phyloP scores from a whole-genome alignment of 2,329 filamentous ascomycete species.

The Orbilia brochopaga region DNA sequence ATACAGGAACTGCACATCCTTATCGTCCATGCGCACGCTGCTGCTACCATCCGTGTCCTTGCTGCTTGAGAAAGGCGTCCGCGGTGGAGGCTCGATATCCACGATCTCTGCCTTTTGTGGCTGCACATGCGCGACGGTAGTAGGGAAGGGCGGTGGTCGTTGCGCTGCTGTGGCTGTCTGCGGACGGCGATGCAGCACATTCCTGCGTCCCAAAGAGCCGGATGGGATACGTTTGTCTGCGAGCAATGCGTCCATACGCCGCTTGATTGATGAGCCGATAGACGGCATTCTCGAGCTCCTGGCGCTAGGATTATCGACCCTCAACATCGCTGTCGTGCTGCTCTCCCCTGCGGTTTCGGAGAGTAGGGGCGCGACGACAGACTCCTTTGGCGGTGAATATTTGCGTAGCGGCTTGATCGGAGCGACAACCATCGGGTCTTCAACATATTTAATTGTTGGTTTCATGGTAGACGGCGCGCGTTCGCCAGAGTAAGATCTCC shows the following conservation, averaged over 20 bases:
- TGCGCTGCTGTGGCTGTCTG: slow-evolving; percentile 15
- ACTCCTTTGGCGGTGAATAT: slow-evolving; percentile 13
- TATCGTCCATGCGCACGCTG: slow-evolving; percentile 60
- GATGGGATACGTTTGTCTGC: slow-evolving; percentile 19
- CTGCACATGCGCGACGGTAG: slow-evolving; percentile 11
- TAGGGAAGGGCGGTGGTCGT: neutral
- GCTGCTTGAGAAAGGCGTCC: slow-evolving; percentile 51
- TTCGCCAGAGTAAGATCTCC: slow-evolving; percentile 9
- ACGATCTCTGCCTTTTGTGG: slow-evolving; percentile 52
- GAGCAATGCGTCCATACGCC: slow-evolving; percentile 31
- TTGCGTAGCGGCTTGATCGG: slow-evolving; percentile 6
- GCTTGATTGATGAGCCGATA: slow-evolving; percentile 31
- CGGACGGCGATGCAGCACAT: slow-evolving; percentile 19
- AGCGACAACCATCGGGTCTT: slow-evolving; percentile 14
- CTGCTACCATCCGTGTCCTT: slow-evolving; percentile 55
- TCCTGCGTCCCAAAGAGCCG: slow-evolving; percentile 18
- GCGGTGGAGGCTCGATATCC: slow-evolving; percentile 57
- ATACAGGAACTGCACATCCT: slow-evolving; percentile 77
- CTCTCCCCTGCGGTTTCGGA: slow-evolving; percentile 22
- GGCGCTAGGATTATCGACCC: slow-evolving; percentile 2
- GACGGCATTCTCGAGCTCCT: slow-evolving; percentile 32
- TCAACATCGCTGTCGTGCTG: slow-evolving; percentile 9
- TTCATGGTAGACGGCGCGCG: neutral
- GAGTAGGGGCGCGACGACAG: slow-evolving; percentile 22
- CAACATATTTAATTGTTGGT: no score